A percentile compares a stretch with the other conserved stretches of the same genome.
Conservation (phyloP, 1,284 basidiomycete species). For the Vanrija humicola region DNA sequence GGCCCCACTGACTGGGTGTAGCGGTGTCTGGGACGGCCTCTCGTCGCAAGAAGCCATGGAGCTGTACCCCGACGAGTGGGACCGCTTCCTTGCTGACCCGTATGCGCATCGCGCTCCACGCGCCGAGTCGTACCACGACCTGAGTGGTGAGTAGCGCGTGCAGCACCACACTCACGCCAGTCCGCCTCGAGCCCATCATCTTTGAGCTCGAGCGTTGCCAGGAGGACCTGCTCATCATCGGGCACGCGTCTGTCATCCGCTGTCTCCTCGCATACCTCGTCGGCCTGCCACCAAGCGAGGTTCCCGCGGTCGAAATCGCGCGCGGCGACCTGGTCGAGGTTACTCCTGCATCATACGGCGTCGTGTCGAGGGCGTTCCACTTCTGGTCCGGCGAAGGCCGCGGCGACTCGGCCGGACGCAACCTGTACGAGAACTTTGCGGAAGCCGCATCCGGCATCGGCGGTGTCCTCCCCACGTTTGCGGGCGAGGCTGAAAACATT, state of each 20-base stretch:
- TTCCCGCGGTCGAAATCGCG: slow-evolving; percentile 92
- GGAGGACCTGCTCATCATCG: slow-evolving; percentile 72
- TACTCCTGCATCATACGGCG: slow-evolving; percentile 83
- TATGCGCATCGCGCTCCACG: slow-evolving; percentile 88
- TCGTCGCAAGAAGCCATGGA: slow-evolving; percentile 83
- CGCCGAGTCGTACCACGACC: slow-evolving; percentile 90
- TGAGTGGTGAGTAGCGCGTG: slow-evolving; percentile 58
- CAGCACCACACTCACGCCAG: slow-evolving; percentile 41
- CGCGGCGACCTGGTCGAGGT: slow-evolving; percentile 85
- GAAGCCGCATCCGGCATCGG: slow-evolving; percentile 40
- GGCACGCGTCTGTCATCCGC: slow-evolving; percentile 93
- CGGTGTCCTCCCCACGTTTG: slow-evolving; percentile 35
- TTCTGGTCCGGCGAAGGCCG: slow-evolving; percentile 64
- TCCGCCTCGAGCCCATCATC: slow-evolving; percentile 74
- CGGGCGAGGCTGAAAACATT: slow-evolving; percentile 43
- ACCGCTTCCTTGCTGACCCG: slow-evolving; percentile 84
- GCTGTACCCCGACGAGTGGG: slow-evolving; percentile 91
- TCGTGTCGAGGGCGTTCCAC: slow-evolving; percentile 80
- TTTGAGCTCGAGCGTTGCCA: slow-evolving; percentile 76
- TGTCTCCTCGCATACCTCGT: slow-evolving; percentile 89
- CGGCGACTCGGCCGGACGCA: slow-evolving; percentile 41
- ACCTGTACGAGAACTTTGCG: slow-evolving; percentile 51
- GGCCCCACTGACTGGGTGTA: slow-evolving; percentile 6
- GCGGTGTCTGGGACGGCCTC: slow-evolving; percentile 89
- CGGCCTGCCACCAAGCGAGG: slow-evolving; percentile 91